Conservation (phyloP, 495 filamentous ascomycete species). For the Aspergillus nidulans region DNA sequence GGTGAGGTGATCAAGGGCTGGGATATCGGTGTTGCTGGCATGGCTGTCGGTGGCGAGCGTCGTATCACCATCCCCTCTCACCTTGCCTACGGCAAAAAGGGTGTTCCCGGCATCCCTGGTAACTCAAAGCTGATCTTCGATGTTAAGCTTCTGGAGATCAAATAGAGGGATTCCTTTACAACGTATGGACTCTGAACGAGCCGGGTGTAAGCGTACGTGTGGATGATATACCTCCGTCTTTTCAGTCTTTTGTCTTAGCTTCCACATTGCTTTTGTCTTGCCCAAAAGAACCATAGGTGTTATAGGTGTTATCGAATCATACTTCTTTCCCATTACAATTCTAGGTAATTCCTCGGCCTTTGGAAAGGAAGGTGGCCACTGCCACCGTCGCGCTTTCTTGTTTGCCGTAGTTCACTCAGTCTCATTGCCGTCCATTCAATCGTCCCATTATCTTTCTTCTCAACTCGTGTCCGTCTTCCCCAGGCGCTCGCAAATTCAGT, state of each 20-base stretch:
- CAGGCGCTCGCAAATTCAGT: background rate
- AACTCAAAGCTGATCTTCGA: conserved; percentile 94
- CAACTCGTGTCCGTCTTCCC: background rate
- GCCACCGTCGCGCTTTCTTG: background rate
- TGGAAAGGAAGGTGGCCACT: background rate
- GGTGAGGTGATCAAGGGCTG: conserved; percentile 98
- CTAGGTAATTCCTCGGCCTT: background rate
- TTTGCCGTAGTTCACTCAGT: background rate
- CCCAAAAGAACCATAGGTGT: conserved; percentile 28
- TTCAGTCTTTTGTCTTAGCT: conserved; percentile 18
- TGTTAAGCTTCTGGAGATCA: conserved; percentile 76
- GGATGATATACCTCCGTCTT: conserved; percentile 3
- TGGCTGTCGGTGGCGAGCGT: conserved; percentile 89
- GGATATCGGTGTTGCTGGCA: conserved; percentile 90
- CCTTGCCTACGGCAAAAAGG: conserved; percentile 81
- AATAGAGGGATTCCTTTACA: conserved; percentile 30
- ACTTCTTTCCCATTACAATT: background rate
- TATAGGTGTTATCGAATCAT: conserved; percentile 17
- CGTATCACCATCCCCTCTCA: conserved; percentile 81
- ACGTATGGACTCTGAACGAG: background rate
- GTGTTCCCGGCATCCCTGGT: conserved; percentile 71
- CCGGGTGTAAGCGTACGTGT: background rate
- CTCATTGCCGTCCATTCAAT: background rate
- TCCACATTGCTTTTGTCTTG: conserved; percentile 16
- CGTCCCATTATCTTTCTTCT: background rate